Evolutionary conservation across 768 basidiomycete genomes (phyloP).

Genomic region (Pleurotus pulmonarius): DNA sequence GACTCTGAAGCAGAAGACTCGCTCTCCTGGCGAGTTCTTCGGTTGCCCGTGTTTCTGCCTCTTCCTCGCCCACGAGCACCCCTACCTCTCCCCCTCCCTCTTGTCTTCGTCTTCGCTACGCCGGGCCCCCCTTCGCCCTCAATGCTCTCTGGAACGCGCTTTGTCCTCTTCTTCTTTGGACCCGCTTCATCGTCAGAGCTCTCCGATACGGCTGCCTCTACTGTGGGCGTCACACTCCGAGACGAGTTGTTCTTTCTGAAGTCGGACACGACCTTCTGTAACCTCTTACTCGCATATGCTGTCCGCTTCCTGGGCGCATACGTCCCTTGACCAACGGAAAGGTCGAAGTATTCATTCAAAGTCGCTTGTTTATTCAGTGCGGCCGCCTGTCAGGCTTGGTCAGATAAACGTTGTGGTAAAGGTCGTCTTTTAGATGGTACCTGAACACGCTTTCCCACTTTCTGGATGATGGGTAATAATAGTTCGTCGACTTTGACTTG

Average conservation of each 20-base stretch:
- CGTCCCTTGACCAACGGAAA: slow-evolving; percentile 61
- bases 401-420: not conserved
- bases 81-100: slow-evolving; percentile 12
- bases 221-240: slow-evolving; percentile 21
- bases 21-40: not conserved
- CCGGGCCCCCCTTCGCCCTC: not conserved
- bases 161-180: slow-evolving; percentile 25
- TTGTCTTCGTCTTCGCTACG: not conserved
- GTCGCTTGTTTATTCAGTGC: slow-evolving; percentile 75
- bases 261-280: slow-evolving; percentile 83
- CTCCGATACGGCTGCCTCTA: slow-evolving; percentile 10
- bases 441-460: slow-evolving; percentile 78
- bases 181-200: slow-evolving; percentile 26
- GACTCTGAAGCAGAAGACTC: not conserved
- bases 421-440: slow-evolving; percentile 27
- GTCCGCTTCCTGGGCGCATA: slow-evolving; percentile 76
- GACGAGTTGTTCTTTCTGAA: slow-evolving; percentile 53
- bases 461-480: slow-evolving; percentile 88
- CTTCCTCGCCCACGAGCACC: slow-evolving; percentile 8
- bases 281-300: slow-evolving; percentile 80
- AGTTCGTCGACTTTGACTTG: slow-evolving; percentile 84
- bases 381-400: slow-evolving; percentile 37
- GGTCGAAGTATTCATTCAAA: slow-evolving; percentile 71
- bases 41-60: slow-evolving; percentile 4
- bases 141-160: slow-evolving; percentile 2